phyloP scores from a whole-genome alignment of 2,329 filamentous ascomycete species.

The Penicillium sp. region DNA sequence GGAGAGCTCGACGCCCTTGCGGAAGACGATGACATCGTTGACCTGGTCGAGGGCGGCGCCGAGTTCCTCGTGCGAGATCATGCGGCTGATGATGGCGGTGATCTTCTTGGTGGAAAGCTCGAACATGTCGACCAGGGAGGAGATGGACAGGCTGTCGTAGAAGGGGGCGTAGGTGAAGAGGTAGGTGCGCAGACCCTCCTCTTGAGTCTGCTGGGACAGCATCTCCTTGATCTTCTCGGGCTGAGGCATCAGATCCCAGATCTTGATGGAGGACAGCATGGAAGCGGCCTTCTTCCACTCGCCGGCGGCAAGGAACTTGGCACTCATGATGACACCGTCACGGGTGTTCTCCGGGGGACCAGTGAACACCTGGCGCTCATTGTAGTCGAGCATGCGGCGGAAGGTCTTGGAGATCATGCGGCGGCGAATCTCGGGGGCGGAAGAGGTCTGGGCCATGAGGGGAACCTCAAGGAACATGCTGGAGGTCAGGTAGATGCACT shows the following conservation, averaged over 20 bases:
- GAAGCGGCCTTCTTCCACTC: conserved; percentile 97
- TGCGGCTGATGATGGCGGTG: conserved; percentile 92
- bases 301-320: conserved; percentile 91
- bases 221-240: conserved; percentile 92
- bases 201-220: conserved; percentile 97
- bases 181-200: conserved; percentile 96
- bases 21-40: conserved; percentile 96
- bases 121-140: conserved; percentile 89
- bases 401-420: conserved; percentile 99
- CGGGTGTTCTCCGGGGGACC: conserved; percentile 98
- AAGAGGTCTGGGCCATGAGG: conserved; percentile 92
- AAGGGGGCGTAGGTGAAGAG: conserved; percentile 99
- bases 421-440: conserved; percentile 95
- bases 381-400: conserved; percentile 98
- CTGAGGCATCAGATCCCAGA: conserved; percentile 97
- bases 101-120: conserved; percentile 90
- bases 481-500: conserved; percentile 98
- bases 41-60: conserved; percentile 96
- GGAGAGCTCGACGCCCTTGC: conserved; percentile 97
- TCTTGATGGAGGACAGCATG: conserved; percentile 98
- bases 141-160: conserved; percentile 92
- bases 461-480: conserved; percentile 99
- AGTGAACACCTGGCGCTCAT: conserved; percentile 98
- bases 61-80: conserved; percentile 99
- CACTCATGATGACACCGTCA: conserved; percentile 98